Conservation (phyloP, 495 filamentous ascomycete genomes). For the Hypoxylon intermedium region DNA sequence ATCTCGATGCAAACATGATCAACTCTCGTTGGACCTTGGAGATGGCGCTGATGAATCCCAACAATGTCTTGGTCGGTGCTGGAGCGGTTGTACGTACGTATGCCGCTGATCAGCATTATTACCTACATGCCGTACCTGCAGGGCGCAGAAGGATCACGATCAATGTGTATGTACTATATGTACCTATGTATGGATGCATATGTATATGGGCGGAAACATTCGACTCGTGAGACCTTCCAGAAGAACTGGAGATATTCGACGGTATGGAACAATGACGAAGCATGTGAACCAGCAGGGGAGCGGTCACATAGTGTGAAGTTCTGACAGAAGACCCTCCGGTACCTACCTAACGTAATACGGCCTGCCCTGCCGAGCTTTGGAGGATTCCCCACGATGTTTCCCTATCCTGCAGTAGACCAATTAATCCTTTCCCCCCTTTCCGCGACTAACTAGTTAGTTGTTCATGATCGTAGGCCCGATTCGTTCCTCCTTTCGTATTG, state of each 20-base stretch:
- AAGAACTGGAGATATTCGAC: no score
- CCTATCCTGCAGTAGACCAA: conserved; percentile 22
- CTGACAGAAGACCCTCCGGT: not conserved
- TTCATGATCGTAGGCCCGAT: conserved; percentile 34
- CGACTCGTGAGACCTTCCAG: not conserved
- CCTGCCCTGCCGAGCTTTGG: conserved; percentile 4
- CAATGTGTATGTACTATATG: no score
- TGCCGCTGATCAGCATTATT: conserved; percentile 26
- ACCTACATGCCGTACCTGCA: conserved; percentile 30
- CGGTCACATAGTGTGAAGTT: not conserved
- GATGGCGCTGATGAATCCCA: not conserved
- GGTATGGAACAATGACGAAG: not conserved
- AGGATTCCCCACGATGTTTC: conserved; percentile 1
- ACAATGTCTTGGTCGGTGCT: conserved; percentile 10
- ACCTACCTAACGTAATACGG: conserved; percentile 31
- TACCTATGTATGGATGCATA: no score
- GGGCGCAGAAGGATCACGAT: conserved; percentile 17
- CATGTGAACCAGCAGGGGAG: not conserved
- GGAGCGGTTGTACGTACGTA: not conserved
- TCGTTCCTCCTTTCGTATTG: conserved; percentile 12
- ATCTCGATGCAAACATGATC: no score
- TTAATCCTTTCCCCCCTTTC: conserved; percentile 22
- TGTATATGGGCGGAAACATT: not conserved
- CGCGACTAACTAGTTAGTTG: not conserved
- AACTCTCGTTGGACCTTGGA: not conserved